phyloP scores from a whole-genome alignment of 306 rosid species.

The Fragaria iinumae region DNA sequence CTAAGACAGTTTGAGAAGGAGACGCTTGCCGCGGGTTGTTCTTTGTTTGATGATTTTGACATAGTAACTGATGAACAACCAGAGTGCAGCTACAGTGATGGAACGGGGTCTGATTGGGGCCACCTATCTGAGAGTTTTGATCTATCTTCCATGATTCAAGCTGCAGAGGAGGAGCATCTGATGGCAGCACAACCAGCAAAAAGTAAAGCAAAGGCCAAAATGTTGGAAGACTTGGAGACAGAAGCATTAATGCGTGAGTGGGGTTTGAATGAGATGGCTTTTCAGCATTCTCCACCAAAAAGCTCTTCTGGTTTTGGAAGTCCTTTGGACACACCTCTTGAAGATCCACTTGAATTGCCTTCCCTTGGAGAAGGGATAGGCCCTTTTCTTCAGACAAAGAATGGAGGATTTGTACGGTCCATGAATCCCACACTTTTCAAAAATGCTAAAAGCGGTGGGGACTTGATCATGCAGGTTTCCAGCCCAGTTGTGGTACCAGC shows the following conservation, averaged over 20 bases:
- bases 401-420: conserved; percentile 79
- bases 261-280: conserved; percentile 79
- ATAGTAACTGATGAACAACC: conserved; percentile 32
- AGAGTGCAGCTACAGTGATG: conserved; percentile 27
- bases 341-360: conserved; percentile 57
- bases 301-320: conserved; percentile 60
- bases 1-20: conserved; percentile 85
- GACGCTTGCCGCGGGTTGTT: conserved; percentile 54
- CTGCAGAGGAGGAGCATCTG: conserved; percentile 47
- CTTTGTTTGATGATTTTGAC: conserved; percentile 66
- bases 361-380: conserved; percentile 82
- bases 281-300: conserved; percentile 74
- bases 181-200: conserved; percentile 39
- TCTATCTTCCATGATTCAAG: conserved; percentile 38
- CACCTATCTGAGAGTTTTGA: conserved; percentile 36
- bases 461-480: conserved; percentile 86
- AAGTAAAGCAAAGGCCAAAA: conserved; percentile 57
- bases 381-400: conserved; percentile 69
- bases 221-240: conserved; percentile 78
- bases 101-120: conserved; percentile 36
- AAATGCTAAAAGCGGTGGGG: conserved; percentile 60
- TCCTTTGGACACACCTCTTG: conserved; percentile 51
- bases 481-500: conserved; percentile 87
- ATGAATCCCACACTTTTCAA: conserved; percentile 76
- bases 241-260: conserved; percentile 83